Evolutionary conservation across 768 basidiomycete genomes (phyloP).

Genomic region (Hygrocybe coccinea): DNA sequence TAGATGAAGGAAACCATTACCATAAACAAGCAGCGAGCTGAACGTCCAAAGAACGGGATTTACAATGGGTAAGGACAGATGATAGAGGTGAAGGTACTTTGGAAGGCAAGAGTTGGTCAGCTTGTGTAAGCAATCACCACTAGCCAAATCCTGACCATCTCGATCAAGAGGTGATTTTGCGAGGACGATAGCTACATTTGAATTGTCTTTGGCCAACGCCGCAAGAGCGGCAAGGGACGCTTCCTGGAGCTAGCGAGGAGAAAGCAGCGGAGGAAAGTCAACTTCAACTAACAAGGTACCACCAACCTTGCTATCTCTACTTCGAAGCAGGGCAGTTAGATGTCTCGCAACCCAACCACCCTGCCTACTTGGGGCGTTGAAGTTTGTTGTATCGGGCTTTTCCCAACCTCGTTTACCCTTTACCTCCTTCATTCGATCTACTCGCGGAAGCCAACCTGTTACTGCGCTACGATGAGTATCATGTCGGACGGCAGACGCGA

Average conservation of each 20-base stretch:
- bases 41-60: conserved; percentile 54
- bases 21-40: conserved; percentile 70
- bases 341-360: conserved; percentile 59
- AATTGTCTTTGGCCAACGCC: conserved; percentile 60
- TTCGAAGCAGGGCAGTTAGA: conserved; percentile 44
- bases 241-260: conserved; percentile 51
- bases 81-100: conserved; percentile 39
- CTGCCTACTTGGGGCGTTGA: conserved; percentile 36
- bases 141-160: conserved; percentile 25
- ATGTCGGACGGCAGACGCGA: conserved; percentile 49
- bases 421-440: conserved; percentile 50
- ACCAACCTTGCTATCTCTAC: conserved; percentile 52
- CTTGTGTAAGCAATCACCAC: not conserved
- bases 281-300: not conserved
- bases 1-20: conserved; percentile 31
- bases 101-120: not conserved
- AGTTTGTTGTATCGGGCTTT: conserved; percentile 42
- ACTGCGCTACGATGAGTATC: conserved; percentile 46
- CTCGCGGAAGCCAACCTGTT: conserved; percentile 58
- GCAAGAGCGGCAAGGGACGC: conserved; percentile 61
- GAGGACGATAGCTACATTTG: conserved; percentile 45
- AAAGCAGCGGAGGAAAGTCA: not conserved
- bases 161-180: conserved; percentile 40
- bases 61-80: conserved; percentile 47
- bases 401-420: conserved; percentile 73